Evolutionary conservation across 805 yeast genomes (phyloP), one percentile per base, ranked within the genome.

Genomic region (Cyberlindnera euphorbiae): DNA sequence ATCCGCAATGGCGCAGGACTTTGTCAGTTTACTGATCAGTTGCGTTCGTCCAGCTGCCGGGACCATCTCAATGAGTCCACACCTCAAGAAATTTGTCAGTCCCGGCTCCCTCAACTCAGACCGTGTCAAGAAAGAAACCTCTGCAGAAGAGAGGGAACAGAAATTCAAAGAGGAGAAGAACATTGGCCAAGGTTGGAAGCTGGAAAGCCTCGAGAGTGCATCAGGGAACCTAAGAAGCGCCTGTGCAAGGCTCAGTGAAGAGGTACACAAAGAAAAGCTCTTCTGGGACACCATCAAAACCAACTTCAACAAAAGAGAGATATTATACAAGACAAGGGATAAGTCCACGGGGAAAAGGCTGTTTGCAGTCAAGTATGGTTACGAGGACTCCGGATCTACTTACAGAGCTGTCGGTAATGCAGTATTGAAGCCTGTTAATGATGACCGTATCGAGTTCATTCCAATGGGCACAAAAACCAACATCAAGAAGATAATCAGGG

Each of bases 291-390:
- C 70, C 9, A 42, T 50, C 19, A 43, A 44, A 36, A 47, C 39
- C 28, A 53, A 50, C 29, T 47, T 50, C 33, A 51, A 55, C 22
- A 46, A 50, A 15, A 71, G 70, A 38, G 95, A 85, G 52, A 77
- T 79, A 1, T 57, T 89, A 10, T 79, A 81, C 51, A 84, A 82
- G 47, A 68, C 80, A 17, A 69, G 78, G 36, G 79, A 75, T 38
- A 78, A 77, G 7, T 67, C 69, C 6, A 57, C 69, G 0, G 67
- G 76, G 14, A 73, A 76, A 8, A 63, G 63, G 38, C 63, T 69
- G 2, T 69, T 89, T 28, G 94, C 90, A 4, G 82, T 90, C 25
- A 86, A 84, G 50, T 93, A 83, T 53, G 97, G 97, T 0, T 90
- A 75, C 62, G 89, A 82, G 13, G 97, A 89, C 58, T 78, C 95